Conservation (phyloP, 805 yeast species). For the Kuraishia cidri region DNA sequence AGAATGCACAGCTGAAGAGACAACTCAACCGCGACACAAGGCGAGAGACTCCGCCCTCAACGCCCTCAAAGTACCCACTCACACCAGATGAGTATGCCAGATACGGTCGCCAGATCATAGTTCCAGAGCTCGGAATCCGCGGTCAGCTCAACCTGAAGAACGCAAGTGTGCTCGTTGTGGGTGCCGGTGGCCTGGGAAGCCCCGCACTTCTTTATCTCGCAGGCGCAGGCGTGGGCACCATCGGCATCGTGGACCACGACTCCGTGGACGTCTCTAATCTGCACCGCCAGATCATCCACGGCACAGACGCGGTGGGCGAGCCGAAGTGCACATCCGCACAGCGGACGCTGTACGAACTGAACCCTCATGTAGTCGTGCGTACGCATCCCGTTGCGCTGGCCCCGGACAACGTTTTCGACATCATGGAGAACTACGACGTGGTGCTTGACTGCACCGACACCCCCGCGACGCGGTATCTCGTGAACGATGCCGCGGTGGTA, state of each 20-base stretch:
- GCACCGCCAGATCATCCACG: slow-evolving; percentile 84
- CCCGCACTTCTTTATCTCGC: slow-evolving; percentile 81
- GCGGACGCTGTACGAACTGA: slow-evolving; percentile 38
- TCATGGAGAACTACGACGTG: slow-evolving; percentile 59
- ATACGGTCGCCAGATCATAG: slow-evolving; percentile 94
- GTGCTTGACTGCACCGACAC: slow-evolving; percentile 93
- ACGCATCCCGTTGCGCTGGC: slow-evolving; percentile 45
- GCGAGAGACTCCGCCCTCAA: no score
- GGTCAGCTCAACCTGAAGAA: slow-evolving; percentile 54
- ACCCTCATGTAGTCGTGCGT: slow-evolving; percentile 55
- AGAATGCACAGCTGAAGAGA: no score
- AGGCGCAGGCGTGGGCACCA: slow-evolving; percentile 79
- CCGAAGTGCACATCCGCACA: slow-evolving; percentile 77
- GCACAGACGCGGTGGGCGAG: slow-evolving; percentile 55
- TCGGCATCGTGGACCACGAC: slow-evolving; percentile 88
- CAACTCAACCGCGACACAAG: no score
- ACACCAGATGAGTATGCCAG: slow-evolving; percentile 64
- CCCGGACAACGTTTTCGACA: slow-evolving; percentile 50
- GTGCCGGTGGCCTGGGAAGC: slow-evolving; percentile 96
- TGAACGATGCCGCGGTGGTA: slow-evolving; percentile 76
- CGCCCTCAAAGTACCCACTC: slow-evolving; percentile 10
- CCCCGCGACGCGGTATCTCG: slow-evolving; percentile 77
- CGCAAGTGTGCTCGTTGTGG: slow-evolving; percentile 66
- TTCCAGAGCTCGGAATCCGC: slow-evolving; percentile 59
- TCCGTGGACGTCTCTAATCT: slow-evolving; percentile 75